Conservation (phyloP, 2,329 filamentous ascomycete species). For the Graphiopsis chlorocephala region DNA sequence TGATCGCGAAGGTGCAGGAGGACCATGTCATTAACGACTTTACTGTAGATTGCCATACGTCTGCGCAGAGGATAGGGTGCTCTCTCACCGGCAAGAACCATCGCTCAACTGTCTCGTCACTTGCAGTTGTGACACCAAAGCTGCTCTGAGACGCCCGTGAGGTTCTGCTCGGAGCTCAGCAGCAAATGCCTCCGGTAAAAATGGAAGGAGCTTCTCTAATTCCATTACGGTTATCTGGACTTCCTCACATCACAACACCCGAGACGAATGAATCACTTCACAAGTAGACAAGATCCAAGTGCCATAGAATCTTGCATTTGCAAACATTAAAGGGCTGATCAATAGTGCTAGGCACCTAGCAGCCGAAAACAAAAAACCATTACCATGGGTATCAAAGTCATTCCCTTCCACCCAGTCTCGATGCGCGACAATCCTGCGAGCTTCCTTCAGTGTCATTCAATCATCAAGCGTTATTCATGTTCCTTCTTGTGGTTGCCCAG, state of each 20-base stretch:
- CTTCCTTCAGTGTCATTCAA: neutral
- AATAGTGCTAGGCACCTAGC: neutral
- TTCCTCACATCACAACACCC: neutral
- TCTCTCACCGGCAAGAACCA: too few relatives aligned
- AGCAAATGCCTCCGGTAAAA: too few relatives aligned
- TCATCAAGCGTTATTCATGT: neutral
- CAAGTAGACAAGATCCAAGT: neutral
- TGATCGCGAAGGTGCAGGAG: too few relatives aligned
- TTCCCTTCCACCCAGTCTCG: neutral
- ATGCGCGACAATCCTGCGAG: neutral
- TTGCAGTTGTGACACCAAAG: too few relatives aligned
- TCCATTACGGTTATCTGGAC: neutral
- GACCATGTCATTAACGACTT: too few relatives aligned
- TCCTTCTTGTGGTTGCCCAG: constrained; percentile 39
- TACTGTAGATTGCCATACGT: too few relatives aligned
- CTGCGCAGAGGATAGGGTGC: too few relatives aligned
- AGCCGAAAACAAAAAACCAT: neutral
- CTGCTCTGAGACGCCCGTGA: too few relatives aligned
- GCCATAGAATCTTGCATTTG: neutral
- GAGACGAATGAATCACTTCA: too few relatives aligned
- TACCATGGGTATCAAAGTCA: constrained; percentile 3
- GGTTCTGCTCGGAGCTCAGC: too few relatives aligned
- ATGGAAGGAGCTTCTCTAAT: neutral
- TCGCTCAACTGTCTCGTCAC: too few relatives aligned
- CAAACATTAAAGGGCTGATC: neutral